phyloP scores from a whole-genome alignment of 2,329 filamentous ascomycete species.

The Aureobasidium sp. region DNA sequence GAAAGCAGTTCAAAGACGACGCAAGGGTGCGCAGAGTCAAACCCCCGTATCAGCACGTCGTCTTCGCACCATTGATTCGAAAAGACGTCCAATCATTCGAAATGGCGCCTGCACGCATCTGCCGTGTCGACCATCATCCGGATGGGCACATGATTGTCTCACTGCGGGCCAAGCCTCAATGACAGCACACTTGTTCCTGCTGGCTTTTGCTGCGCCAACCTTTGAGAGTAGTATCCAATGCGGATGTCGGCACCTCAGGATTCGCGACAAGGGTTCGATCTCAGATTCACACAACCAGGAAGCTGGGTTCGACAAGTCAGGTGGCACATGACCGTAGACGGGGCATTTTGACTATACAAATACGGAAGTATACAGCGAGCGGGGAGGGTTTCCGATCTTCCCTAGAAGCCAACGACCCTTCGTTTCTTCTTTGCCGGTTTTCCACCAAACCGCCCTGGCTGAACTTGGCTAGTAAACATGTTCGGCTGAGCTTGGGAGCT shows the following conservation, averaged over 20 bases:
- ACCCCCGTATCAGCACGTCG: neutral
- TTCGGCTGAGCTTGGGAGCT: constrained; percentile 11
- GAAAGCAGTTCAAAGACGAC: neutral
- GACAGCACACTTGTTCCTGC: constrained; percentile 1
- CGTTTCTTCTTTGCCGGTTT: constrained; percentile 36
- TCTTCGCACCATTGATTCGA: neutral
- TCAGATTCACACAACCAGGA: neutral
- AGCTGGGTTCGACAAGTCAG: neutral
- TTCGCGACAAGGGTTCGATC: neutral
- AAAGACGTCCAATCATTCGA: constrained; percentile 5
- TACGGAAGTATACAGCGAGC: constrained; percentile 6
- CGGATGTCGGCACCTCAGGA: constrained; percentile 3
- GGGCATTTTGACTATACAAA: neutral
- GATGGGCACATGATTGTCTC: neutral
- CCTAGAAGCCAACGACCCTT: constrained; percentile 32
- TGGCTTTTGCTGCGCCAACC: neutral
- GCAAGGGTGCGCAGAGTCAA: neutral
- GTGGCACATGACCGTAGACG: neutral
- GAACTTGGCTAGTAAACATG: constrained; percentile 26
- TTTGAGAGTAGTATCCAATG: neutral
- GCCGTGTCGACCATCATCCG: neutral
- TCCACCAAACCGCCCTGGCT: constrained; percentile 26
- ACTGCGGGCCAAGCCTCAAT: constrained; percentile 10
- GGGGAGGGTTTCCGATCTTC: neutral
- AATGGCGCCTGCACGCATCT: neutral